phyloP scores from a whole-genome alignment of 2,329 filamentous ascomycete species.

The Cladosporium cucumerinum region DNA sequence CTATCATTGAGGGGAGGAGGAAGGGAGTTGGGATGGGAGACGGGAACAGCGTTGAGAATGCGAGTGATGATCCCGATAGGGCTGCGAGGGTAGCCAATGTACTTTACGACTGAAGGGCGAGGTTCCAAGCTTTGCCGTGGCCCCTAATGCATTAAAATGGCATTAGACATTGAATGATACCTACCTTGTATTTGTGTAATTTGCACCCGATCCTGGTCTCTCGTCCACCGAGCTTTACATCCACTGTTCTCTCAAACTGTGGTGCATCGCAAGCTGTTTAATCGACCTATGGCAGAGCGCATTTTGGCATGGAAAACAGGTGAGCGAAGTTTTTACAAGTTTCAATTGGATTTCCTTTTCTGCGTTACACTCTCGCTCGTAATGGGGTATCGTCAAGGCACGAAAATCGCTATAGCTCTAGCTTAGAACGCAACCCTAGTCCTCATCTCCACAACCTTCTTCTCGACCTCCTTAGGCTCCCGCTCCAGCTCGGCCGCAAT shows the following conservation, averaged over 20 bases:
- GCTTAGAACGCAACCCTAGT: conserved; percentile 37
- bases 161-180: background rate
- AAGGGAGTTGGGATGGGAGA: conserved; percentile 65
- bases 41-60: background rate
- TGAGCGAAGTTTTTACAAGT: background rate
- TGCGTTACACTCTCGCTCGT: background rate
- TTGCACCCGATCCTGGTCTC: background rate
- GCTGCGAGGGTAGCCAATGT: background rate
- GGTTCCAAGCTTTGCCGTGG: background rate
- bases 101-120: background rate
- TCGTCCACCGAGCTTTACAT: background rate
- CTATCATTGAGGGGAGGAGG: conserved; percentile 62
- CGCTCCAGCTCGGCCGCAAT: conserved; percentile 92
- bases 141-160: background rate
- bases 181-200: background rate
- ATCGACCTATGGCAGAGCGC: too few species aligned
- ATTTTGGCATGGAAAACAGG: background rate
- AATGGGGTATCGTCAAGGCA: conserved; percentile 11
- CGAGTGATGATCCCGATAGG: background rate
- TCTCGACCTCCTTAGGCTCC: conserved; percentile 87
- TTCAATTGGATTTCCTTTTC: background rate
- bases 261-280: background rate
- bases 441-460: conserved; percentile 65
- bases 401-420: background rate
- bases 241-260: background rate